Percentiles rank a stretch among this genome's conserved stretches.
Evolutionary conservation across 2,329 filamentous ascomycete genomes (phyloP).

Genomic region (Madurella fahalii): DNA sequence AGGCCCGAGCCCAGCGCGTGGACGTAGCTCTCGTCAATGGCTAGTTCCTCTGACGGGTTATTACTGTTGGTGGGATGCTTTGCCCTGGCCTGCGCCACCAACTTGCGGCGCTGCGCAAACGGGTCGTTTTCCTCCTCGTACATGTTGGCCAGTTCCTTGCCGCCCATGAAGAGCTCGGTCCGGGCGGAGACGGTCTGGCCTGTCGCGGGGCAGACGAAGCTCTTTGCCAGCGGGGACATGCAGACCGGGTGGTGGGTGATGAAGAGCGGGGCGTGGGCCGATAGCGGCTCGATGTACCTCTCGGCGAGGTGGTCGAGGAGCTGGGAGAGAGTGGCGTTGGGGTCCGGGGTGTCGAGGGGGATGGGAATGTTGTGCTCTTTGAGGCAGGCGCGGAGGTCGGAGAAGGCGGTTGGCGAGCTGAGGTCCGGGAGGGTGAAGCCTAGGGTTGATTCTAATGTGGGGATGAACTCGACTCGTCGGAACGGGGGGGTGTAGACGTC

Average conservation of each 20-base stretch:
- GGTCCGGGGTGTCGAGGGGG: constrained; percentile 54
- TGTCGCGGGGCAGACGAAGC: constrained; percentile 65
- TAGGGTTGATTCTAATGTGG: constrained; percentile 67
- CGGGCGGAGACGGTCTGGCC: constrained; percentile 73
- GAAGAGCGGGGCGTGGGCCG: constrained; percentile 66
- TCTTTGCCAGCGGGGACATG: constrained; percentile 88
- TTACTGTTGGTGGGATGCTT: constrained; percentile 25
- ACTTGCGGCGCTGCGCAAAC: constrained; percentile 78
- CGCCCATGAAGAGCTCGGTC: constrained; percentile 77
- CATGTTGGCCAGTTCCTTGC: constrained; percentile 86
- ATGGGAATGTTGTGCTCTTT: constrained; percentile 50
- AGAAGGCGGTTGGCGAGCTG: constrained; percentile 48
- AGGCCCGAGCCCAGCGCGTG: constrained; percentile 81
- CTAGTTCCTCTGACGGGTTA: constrained; percentile 41
- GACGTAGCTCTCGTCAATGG: constrained; percentile 76
- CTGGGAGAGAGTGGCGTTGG: constrained; percentile 44
- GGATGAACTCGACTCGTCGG: constrained; percentile 73
- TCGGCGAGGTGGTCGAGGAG: constrained; percentile 79
- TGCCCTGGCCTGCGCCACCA: constrained; percentile 51
- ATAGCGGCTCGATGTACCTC: constrained; percentile 73
- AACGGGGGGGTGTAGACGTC: constrained; percentile 51
- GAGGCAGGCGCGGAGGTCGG: constrained; percentile 36
- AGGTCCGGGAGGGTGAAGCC: constrained; percentile 63
- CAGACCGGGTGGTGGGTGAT: constrained; percentile 86
- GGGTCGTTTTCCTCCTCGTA: constrained; percentile 98